Base-by-base conservation (phyloP, 768 basidiomycete genomes). In the Boletus edulis region DNA sequence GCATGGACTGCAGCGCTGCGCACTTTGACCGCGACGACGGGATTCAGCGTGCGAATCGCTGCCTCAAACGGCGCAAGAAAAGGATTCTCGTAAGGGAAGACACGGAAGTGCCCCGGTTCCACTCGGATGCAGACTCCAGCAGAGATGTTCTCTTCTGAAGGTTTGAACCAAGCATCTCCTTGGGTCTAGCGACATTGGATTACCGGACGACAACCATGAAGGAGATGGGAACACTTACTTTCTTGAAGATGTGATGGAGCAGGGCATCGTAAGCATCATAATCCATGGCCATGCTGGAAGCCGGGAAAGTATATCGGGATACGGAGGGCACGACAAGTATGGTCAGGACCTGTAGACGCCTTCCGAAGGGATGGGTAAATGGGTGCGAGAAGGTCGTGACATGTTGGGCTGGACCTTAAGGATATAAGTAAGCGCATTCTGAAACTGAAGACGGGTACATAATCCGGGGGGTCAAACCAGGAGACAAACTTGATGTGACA, bases 81-180 rank as follows among this genome's bases (percentile, higher is more conserved):
- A n/a, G 77, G 78, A 67, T 91, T 91, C 68, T 93, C 88, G 61
- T 92, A 91, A 7, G 92, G 92, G 65, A 92, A 94, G 37, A 89
- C 83, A 29, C 92, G 82, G 69, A 88, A 92, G 52, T 81, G 77
- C 39, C 84, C 84, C 12, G 81, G 75, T 48, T 84, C 80, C 22
- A 89, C 81, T 41, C 89, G 79, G 20, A 92, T 70, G 64, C 87
- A 91, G 58, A 92, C 88, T 45, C 89, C 89, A 0, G 85, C 86
- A 54, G 87, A 83, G 49, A 90, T 74, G 64, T 89, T 91, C 71
- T 92, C 89, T 62, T 89, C 86, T 0, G 88, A 82, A 4, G 89
- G 89, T 63, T 90, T 91, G 71, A 91, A 91, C 89, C 89, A 91
- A 8, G 89, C 85, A 55, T 90, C 88, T 3, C 85, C 83, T 65